These are phyloP conservation scores for Nakaseomyces uthaithaninus DNA, from an alignment of 1,139 yeast genomes.

Conservation along the genomic window DNA sequence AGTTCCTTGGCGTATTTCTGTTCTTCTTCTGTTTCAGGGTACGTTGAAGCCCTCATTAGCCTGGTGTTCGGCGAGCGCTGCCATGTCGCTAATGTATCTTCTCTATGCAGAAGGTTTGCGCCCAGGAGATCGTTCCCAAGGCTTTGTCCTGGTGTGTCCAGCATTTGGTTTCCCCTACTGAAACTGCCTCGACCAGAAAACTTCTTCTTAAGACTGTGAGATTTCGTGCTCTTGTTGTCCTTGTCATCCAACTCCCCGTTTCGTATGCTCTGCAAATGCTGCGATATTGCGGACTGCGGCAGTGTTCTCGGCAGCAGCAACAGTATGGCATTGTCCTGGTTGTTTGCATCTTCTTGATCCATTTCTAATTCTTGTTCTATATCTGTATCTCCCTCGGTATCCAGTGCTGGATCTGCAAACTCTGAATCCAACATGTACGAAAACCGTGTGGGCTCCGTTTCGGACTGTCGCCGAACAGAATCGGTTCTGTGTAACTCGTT, in stretches of 20 bases:
- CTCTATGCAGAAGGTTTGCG: not conserved
- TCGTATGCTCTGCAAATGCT: slow-evolving; percentile 1
- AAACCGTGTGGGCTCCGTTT: slow-evolving; percentile 3
- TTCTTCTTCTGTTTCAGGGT: slow-evolving; percentile 6
- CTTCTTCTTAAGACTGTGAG: not conserved
- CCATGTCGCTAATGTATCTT: slow-evolving; percentile 2
- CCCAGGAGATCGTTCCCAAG: not conserved
- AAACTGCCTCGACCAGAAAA: not conserved
- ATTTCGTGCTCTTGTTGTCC: not conserved
- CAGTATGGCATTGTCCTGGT: not conserved
- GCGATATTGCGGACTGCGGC: not conserved
- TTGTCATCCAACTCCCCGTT: not conserved
- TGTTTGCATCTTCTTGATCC: slow-evolving; percentile 3
- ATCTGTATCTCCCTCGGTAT: not conserved
- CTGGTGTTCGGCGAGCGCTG: not conserved
- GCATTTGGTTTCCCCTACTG: not conserved
- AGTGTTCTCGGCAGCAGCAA: slow-evolving; percentile 3
- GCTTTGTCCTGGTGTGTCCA: not conserved
- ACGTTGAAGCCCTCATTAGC: slow-evolving; percentile 1
- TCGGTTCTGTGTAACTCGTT: slow-evolving; percentile 1
- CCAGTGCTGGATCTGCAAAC: not conserved
- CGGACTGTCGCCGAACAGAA: slow-evolving; percentile 10
- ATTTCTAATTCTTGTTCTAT: not conserved
- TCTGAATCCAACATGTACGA: not conserved
- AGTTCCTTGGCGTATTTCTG: slow-evolving; percentile 1